These are phyloP conservation scores for Litsea cubeba DNA, from an alignment of 164 flowering plant genomes.

Conservation along the genomic window DNA sequence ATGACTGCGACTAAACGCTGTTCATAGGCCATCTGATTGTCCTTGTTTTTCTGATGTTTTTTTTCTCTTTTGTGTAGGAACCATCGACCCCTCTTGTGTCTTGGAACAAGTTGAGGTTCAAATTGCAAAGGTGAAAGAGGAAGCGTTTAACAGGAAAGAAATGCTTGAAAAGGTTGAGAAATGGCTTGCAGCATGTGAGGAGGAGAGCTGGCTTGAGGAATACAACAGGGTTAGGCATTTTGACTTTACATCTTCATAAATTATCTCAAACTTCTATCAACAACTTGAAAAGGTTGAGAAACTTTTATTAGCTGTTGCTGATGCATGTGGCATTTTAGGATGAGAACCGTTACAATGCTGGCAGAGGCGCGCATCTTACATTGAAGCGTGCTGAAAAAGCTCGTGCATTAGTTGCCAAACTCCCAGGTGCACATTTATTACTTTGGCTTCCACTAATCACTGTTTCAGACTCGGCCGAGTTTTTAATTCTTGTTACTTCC, in stretches of 20 bases:
- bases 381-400: slow-evolving; percentile 83
- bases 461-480: too few species aligned
- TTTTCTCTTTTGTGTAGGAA: slow-evolving; percentile 36
- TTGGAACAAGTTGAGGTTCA: slow-evolving; percentile 60
- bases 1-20: background rate
- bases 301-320: background rate
- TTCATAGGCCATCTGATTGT: background rate
- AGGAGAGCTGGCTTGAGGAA: slow-evolving; percentile 88
- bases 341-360: slow-evolving; percentile 72
- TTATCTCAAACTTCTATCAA: too few species aligned
- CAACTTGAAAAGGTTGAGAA: background rate
- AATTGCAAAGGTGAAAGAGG: slow-evolving; percentile 60
- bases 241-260: too few species aligned
- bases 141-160: slow-evolving; percentile 68
- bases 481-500: too few species aligned
- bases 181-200: slow-evolving; percentile 80
- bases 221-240: slow-evolving; percentile 54
- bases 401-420: slow-evolving; percentile 51
- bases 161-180: slow-evolving; percentile 80
- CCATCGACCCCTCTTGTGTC: slow-evolving; percentile 35
- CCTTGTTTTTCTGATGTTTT: background rate
- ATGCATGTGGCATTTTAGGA: slow-evolving; percentile 36
- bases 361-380: slow-evolving; percentile 67
- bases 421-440: slow-evolving; percentile 48
- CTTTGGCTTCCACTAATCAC: background rate